These are phyloP conservation scores for Emericellopsis terricola DNA, from an alignment of 495 filamentous ascomycete genomes.

Conservation along the genomic window DNA sequence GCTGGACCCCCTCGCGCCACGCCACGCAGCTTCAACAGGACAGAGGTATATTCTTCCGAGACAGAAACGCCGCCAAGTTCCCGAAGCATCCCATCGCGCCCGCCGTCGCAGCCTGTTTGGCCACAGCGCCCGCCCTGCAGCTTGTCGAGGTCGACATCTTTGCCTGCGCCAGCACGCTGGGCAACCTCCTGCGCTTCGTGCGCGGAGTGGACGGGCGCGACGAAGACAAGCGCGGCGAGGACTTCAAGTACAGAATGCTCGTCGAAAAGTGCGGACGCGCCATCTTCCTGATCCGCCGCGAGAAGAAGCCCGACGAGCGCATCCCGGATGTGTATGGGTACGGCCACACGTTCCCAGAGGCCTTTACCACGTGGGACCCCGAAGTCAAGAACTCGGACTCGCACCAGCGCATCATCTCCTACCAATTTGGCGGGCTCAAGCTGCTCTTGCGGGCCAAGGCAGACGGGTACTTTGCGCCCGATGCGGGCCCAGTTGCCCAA, in stretches of 20 bases:
- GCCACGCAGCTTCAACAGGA: slow-evolving; percentile 33
- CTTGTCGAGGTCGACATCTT: slow-evolving; percentile 41
- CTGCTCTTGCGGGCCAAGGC: slow-evolving; percentile 40
- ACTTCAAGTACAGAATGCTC: slow-evolving; percentile 42
- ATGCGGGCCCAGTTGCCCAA: background rate
- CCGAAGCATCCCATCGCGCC: slow-evolving; percentile 40
- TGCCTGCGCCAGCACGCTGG: slow-evolving; percentile 42
- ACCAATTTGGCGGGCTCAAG: slow-evolving; percentile 35
- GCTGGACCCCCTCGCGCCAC: too few species aligned
- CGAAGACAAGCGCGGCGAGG: too few species aligned
- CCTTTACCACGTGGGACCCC: slow-evolving; percentile 39
- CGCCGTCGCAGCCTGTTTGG: slow-evolving; percentile 20
- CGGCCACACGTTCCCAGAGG: slow-evolving; percentile 47
- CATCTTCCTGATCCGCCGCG: slow-evolving; percentile 41
- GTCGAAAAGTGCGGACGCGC: slow-evolving; percentile 41
- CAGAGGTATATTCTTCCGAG: slow-evolving; percentile 34
- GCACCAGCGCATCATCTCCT: slow-evolving; percentile 44
- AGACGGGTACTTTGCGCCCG: slow-evolving; percentile 33
- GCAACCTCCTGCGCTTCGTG: slow-evolving; percentile 33
- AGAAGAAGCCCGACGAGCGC: slow-evolving; percentile 31
- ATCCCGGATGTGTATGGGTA: slow-evolving; percentile 37
- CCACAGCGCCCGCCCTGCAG: slow-evolving; percentile 8
- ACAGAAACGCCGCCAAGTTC: slow-evolving; percentile 41
- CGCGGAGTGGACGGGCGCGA: slow-evolving; percentile 16
- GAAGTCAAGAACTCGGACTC: slow-evolving; percentile 32